Percentiles rank a stretch among this genome's conserved stretches.
Evolutionary conservation across 1,139 yeast species (phyloP).

Genomic region (Arxiozyma heterogenica): DNA sequence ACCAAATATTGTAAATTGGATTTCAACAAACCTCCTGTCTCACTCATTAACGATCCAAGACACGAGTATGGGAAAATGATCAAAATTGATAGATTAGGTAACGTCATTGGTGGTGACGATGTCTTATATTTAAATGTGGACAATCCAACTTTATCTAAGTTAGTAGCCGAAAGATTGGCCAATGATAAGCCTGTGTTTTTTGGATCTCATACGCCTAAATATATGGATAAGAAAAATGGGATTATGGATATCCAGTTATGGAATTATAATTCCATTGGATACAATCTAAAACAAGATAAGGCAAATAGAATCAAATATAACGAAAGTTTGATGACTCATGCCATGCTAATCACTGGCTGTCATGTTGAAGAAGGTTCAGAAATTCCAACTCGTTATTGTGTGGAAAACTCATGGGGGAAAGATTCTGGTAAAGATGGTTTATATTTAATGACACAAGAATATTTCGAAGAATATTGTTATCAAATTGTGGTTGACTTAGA

Average conservation of each 20-base stretch:
- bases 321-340: conserved; percentile 73
- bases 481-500: conserved; percentile 65
- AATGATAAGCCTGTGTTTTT: conserved; percentile 71
- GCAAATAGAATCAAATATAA: conserved; percentile 48
- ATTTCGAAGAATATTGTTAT: conserved; percentile 75
- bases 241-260: conserved; percentile 61
- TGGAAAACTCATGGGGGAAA: conserved; percentile 83
- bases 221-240: conserved; percentile 50
- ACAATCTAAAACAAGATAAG: conserved; percentile 46
- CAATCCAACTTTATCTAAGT: conserved; percentile 45
- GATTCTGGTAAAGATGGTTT: conserved; percentile 66
- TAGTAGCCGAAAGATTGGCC: conserved; percentile 59
- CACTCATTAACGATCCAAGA: conserved; percentile 74
- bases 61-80: conserved; percentile 53
- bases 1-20: conserved; percentile 43
- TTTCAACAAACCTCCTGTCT: conserved; percentile 44
- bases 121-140: conserved; percentile 64
- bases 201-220: conserved; percentile 78
- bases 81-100: conserved; percentile 65
- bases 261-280: conserved; percentile 58
- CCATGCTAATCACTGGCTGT: conserved; percentile 77
- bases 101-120: conserved; percentile 56
- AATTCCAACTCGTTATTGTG: conserved; percentile 66
- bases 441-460: conserved; percentile 72
- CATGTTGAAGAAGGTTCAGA: conserved; percentile 47